These are phyloP conservation scores for Metschnikowia baotianmanensis DNA, from an alignment of 805 yeast species.

Conservation along the genomic window DNA sequence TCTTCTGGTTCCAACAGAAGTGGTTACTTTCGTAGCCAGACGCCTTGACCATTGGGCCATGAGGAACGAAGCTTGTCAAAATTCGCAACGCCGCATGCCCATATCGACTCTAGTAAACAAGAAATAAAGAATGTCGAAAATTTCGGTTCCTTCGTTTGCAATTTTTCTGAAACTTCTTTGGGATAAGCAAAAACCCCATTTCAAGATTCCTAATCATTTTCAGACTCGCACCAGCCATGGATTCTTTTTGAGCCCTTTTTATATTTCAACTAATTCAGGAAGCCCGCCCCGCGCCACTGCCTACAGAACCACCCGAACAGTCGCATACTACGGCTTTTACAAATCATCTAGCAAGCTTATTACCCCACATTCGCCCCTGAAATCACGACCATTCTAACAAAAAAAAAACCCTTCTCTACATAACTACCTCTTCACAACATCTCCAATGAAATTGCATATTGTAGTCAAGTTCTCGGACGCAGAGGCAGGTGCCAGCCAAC, in stretches of 20 bases:
- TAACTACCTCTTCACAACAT: neutral
- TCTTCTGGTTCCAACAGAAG: constrained; percentile 36
- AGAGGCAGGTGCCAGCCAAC: constrained; percentile 17
- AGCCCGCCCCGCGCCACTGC: too few relatives aligned
- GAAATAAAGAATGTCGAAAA: neutral
- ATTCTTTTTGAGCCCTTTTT: neutral
- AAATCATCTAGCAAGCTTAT: too few relatives aligned
- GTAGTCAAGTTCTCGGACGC: constrained; percentile 33
- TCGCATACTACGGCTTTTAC: too few relatives aligned
- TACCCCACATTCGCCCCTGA: too few relatives aligned
- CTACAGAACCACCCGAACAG: too few relatives aligned
- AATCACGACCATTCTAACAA: neutral
- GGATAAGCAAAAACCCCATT: neutral
- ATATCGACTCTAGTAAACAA: neutral
- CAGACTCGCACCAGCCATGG: too few relatives aligned
- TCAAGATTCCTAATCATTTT: too few relatives aligned
- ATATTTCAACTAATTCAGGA: too few relatives aligned
- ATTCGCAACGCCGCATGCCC: neutral
- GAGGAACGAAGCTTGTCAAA: constrained; percentile 54
- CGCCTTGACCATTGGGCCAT: constrained; percentile 78
- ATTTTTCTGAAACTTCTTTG: too few relatives aligned
- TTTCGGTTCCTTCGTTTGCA: neutral
- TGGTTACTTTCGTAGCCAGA: constrained; percentile 63
- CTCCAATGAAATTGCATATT: constrained; percentile 24
- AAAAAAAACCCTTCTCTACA: neutral